Evolutionary conservation across 495 filamentous ascomycete genomes (phyloP), one percentile per base, ranked within the genome.

Genomic region (Xylaria grammica): DNA sequence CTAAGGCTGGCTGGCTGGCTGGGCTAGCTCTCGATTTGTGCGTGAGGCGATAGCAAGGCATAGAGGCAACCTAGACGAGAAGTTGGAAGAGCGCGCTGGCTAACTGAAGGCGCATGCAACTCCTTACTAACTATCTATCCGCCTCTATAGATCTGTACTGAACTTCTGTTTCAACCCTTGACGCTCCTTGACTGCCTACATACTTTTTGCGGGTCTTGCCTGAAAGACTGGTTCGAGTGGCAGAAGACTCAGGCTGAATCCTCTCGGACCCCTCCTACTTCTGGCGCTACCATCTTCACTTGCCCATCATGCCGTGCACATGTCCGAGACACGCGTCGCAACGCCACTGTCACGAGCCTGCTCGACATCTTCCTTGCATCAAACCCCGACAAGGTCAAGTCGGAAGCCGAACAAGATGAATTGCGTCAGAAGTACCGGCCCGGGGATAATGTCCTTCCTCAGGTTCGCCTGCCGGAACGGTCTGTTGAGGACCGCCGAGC

Each of bases 171-270:
- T 81, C 91, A 97, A 74, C 95, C 95, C 20, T 87, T 98, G 63
- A 97, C 94, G 32, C 90, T 97, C 63, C 91, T 99, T 73, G 92
- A 98, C 81, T 99, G 95, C 75, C 88, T 99, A 1, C 95, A 99
- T 79, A 96, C 94, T 40, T 98, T 95, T 79, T 98, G 95, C 80
- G 95, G 92, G 61, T 89, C 91, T 30, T 99, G 95, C 73, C 75
- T 97, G 63, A 96, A 96, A 78, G 89, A 93, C 77, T 98, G 95
- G 95, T 99, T 99, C 78, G 82, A 81, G 55, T 88, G 79, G 58
- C 82, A 86, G 56, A 83, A 84, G 20, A 77, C 59, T 62, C 79
- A 60, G 65, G 78, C 72, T 70, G 82, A 80, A 29, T 76, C 76
- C 26, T 77, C 78, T 3, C 77, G 77, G 0, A 75, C 81, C 0